These are phyloP conservation scores for Cymodocea nodosa DNA, from an alignment of 116 monocot species.

Conservation along the genomic window DNA sequence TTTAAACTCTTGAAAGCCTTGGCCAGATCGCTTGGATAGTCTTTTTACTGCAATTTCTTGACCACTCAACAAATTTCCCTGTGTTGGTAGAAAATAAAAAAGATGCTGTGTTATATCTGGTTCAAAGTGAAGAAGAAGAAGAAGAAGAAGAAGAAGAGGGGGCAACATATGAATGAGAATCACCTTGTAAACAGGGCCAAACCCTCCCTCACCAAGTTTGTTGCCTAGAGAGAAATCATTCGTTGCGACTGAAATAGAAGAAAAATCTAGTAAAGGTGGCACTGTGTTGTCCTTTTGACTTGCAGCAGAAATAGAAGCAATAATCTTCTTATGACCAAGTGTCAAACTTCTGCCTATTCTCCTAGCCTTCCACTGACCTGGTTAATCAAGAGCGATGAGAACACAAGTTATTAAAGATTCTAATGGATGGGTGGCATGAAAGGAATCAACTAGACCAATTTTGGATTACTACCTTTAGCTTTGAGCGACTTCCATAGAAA, in stretches of 20 bases:
- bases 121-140: neutral
- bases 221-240: conserved; percentile 3
- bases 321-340: neutral
- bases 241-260: conserved; percentile 1
- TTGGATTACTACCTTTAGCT: neutral
- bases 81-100: neutral
- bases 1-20: conserved; percentile 15
- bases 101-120: neutral
- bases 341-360: neutral
- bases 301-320: neutral
- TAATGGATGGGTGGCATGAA: neutral
- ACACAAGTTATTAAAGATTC: neutral
- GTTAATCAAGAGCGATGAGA: neutral
- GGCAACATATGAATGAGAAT: neutral
- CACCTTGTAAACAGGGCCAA: conserved; percentile 16
- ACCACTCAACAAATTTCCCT: conserved; percentile 12
- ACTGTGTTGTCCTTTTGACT: neutral
- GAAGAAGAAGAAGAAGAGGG: neutral
- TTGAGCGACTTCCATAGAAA: conserved; percentile 1
- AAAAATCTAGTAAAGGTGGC: neutral
- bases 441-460: no score
- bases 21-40: conserved; percentile 5
- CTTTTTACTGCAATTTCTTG: conserved; percentile 16
- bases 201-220: conserved; percentile 10
- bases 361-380: neutral